phyloP scores from a whole-genome alignment of 2,329 filamentous ascomycete genomes.

The Alternaria arborescens region DNA sequence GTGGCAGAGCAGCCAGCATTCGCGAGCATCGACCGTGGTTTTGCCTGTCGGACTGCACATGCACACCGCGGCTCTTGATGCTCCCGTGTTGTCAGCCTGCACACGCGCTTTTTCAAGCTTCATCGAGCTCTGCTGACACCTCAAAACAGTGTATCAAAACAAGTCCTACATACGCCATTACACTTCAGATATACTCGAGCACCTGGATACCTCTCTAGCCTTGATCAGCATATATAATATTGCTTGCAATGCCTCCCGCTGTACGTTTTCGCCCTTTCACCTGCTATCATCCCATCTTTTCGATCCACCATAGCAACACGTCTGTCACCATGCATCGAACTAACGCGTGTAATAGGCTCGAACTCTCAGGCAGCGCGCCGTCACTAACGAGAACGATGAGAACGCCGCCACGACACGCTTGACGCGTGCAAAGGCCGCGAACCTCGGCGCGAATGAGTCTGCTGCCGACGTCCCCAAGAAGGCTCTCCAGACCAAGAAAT shows the following conservation, averaged over 20 bases:
- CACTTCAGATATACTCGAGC: slow-evolving; percentile 36
- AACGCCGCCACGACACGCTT: slow-evolving; percentile 81
- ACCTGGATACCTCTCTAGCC: slow-evolving; percentile 39
- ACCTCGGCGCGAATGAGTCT: slow-evolving; percentile 62
- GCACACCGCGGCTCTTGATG: slow-evolving; percentile 27
- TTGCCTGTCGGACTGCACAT: slow-evolving; percentile 34
- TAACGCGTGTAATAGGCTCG: slow-evolving; percentile 67
- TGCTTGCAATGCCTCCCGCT: slow-evolving; percentile 62
- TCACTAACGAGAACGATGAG: slow-evolving; percentile 95
- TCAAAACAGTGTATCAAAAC: slow-evolving; percentile 50
- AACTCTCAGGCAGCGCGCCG: slow-evolving; percentile 74
- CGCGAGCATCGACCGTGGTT: slow-evolving; percentile 35
- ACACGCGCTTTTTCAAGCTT: slow-evolving; percentile 25
- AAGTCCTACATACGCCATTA: slow-evolving; percentile 40
- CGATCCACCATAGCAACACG: slow-evolving; percentile 18
- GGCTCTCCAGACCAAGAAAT: slow-evolving; percentile 56
- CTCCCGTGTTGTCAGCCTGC: slow-evolving; percentile 35
- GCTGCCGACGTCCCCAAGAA: slow-evolving; percentile 67
- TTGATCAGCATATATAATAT: slow-evolving; percentile 50
- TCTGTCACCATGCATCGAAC: slow-evolving; percentile 27
- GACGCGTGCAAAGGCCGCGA: slow-evolving; percentile 90
- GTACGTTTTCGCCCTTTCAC: slow-evolving; percentile 55
- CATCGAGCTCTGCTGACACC: slow-evolving; percentile 36
- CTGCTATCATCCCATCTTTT: slow-evolving; percentile 16
- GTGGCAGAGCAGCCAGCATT: slow-evolving; percentile 44